phyloP scores from a whole-genome alignment of 306 rosid genomes.

The Cucumis melo region DNA sequence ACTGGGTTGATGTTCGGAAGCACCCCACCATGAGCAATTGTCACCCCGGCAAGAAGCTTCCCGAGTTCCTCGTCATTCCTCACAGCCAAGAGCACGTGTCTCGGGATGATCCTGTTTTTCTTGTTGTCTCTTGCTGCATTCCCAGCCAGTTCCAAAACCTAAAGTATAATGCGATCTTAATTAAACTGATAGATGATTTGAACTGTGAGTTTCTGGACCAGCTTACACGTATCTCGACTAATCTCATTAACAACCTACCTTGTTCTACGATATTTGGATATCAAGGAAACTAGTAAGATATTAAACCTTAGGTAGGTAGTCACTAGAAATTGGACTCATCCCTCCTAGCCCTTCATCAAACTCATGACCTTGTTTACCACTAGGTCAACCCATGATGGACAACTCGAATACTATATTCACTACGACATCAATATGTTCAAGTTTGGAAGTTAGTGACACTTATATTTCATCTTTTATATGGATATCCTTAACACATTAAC shows the following conservation, averaged over 20 bases:
- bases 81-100: slow-evolving; percentile 34
- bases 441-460: neutral
- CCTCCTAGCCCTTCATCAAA: no score
- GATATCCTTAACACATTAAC: neutral
- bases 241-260: no score
- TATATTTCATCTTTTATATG: neutral
- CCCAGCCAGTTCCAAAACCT: slow-evolving; percentile 47
- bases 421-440: neutral
- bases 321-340: no score
- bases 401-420: neutral
- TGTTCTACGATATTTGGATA: no score
- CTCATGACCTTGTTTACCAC: no score
- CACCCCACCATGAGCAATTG: slow-evolving; percentile 33
- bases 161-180: neutral
- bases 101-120: slow-evolving; percentile 29
- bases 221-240: no score
- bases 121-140: slow-evolving; percentile 46
- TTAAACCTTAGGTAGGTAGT: no score
- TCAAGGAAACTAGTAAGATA: no score
- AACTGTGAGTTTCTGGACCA: no score
- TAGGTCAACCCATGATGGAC: no score
- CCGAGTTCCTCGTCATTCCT: slow-evolving; percentile 44
- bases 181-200: neutral
- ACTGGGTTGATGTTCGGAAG: slow-evolving; percentile 34
- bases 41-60: slow-evolving; percentile 36